Base-by-base conservation (phyloP, 2,329 filamentous ascomycete species). In the Chaetomiaceae sp. region DNA sequence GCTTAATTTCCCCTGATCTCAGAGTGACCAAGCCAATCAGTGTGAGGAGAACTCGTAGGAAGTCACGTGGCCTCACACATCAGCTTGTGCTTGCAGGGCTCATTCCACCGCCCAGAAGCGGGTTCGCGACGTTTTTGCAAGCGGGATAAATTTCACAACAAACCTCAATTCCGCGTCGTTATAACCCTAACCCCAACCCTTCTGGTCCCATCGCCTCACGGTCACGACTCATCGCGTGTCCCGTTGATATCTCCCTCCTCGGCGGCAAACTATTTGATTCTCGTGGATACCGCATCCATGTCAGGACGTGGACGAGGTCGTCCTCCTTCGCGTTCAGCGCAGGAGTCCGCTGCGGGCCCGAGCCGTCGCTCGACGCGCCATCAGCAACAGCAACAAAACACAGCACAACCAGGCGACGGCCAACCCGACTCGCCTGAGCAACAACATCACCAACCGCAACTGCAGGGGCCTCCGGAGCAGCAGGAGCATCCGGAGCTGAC, bases 171-270 rank as follows among this genome's bases (percentile, higher is more conserved):
- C 46, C 19, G 21, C 41, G 25, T 23, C 44, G 23, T 33, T 17
- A 31, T 38, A 59, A 62, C 57, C 58, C 57, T 60, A 62, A 62
- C 60, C 60, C 60, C 44, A 62, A 62, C 60, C 60, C 60, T 62
- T 60, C 51, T 52, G 27, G 12, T 10, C n/a, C 14, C 35, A 6
- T 23, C 37, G 34, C 40, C 23, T 42, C n/a, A 10, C 3, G 10
- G 7, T 53, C 48, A 50, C 47, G n/a, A n/a, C n/a, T n/a, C n/a
- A n/a, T n/a, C n/a, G 27, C 33, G 37, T 4, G 10, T 23, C 14
- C 40, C 48, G 42, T 47, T 38, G 14, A 51, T 13, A 3, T 44
- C 35, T 19, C 13, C 23, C 20, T 41, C 38, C 13, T 16, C 30
- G 17, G 23, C 38, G 16, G 20, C 21, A 30, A 14, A 20, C 27